Evolutionary conservation across 345 rosid species (phyloP).

Genomic region (Cardamine chenopodiifolia): DNA sequence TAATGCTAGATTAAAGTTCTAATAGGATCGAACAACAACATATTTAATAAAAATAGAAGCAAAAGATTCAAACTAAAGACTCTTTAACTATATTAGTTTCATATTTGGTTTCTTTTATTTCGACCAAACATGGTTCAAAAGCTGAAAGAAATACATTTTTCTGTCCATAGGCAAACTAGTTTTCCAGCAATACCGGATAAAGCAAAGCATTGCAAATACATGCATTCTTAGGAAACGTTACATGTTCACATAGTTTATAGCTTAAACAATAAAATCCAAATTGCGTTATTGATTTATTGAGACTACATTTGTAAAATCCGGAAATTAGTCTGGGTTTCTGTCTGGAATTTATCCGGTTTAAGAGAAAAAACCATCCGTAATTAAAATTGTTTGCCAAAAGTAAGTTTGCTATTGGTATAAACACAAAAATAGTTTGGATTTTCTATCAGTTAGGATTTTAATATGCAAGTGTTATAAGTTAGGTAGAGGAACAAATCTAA

Average conservation of each 20-base stretch:
- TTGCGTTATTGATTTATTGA: not conserved
- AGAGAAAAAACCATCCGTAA: too few relatives aligned
- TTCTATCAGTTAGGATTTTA: too few relatives aligned
- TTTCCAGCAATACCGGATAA: not conserved
- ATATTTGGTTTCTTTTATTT: not conserved
- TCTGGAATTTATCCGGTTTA: too few relatives aligned
- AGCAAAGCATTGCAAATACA: not conserved
- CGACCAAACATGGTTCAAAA: not conserved
- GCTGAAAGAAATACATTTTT: not conserved
- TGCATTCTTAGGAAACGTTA: not conserved
- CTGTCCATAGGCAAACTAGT: not conserved
- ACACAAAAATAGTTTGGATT: not conserved
- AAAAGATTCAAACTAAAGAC: not conserved
- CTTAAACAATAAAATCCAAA: too few relatives aligned
- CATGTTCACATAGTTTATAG: not conserved
- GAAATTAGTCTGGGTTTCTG: too few relatives aligned
- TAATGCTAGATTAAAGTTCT: not conserved
- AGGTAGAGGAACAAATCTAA: not conserved
- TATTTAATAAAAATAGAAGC: not conserved
- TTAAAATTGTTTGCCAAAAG: not conserved
- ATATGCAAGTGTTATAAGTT: not conserved
- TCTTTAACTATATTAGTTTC: not conserved
- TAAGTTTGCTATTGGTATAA: not conserved
- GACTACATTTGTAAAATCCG: not conserved
- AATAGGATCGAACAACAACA: not conserved